phyloP scores from a whole-genome alignment of 1,284 basidiomycete genomes.

The Omphalotus olearius region DNA sequence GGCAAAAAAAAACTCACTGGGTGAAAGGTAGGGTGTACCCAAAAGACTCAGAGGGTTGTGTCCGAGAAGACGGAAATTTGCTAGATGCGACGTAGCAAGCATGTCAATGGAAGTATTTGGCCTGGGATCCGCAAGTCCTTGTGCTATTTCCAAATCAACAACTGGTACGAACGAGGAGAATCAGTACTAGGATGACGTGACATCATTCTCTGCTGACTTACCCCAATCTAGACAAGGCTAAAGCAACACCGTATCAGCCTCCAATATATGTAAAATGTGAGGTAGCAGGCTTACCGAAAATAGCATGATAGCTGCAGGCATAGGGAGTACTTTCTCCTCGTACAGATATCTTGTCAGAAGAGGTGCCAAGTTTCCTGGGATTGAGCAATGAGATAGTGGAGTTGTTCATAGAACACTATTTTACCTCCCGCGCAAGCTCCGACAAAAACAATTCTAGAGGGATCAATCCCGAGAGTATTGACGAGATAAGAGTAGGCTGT shows the following conservation, averaged over 20 bases:
- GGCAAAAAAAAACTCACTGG: slow-evolving; percentile 8
- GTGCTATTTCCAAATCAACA: slow-evolving; percentile 18
- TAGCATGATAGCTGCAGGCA: slow-evolving; percentile 20
- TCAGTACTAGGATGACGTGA: neutral
- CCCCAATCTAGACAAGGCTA: slow-evolving; percentile 20
- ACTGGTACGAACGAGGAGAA: neutral
- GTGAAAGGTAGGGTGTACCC: slow-evolving; percentile 14
- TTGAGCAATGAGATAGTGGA: neutral
- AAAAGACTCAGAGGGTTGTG: slow-evolving; percentile 9
- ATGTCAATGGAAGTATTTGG: slow-evolving; percentile 18
- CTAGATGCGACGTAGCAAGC: slow-evolving; percentile 17
- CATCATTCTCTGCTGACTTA: neutral
- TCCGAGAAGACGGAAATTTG: slow-evolving; percentile 21
- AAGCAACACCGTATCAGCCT: neutral
- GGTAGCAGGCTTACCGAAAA: slow-evolving; percentile 16
- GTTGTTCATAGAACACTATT: neutral
- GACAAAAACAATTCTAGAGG: slow-evolving; percentile 19
- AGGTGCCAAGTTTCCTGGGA: slow-evolving; percentile 15
- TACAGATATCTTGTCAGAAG: slow-evolving; percentile 18
- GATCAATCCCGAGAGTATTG: slow-evolving; percentile 12
- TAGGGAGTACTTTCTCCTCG: slow-evolving; percentile 19
- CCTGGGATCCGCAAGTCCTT: slow-evolving; percentile 7
- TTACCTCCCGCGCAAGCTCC: slow-evolving; percentile 14
- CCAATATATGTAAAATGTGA: neutral
- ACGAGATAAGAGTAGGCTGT: slow-evolving; percentile 20